These are phyloP conservation scores for Boletus patriciae DNA, from an alignment of 768 basidiomycete genomes.

Conservation along the genomic window DNA sequence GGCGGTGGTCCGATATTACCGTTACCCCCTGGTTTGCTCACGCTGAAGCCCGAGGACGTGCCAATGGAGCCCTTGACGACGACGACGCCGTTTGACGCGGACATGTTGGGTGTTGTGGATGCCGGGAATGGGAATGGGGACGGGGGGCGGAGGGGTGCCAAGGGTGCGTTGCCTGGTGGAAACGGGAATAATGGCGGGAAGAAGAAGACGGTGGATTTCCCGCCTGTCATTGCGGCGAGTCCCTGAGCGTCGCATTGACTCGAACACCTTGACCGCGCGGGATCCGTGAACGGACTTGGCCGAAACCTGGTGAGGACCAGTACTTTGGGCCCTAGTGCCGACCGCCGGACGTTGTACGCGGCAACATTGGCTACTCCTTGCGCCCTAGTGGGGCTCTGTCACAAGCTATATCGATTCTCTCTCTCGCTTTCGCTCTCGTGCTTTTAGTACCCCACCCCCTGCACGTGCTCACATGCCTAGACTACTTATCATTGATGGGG, in stretches of 20 bases:
- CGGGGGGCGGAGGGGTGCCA: conserved; percentile 8
- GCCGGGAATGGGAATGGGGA: conserved; percentile 7
- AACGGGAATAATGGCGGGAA: conserved; percentile 15
- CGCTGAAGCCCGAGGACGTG: conserved; percentile 21
- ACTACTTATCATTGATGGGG: conserved; percentile 1
- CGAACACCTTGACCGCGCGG: background rate
- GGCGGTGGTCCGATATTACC: conserved; percentile 18
- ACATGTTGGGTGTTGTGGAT: background rate
- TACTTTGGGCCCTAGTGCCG: too few relatives aligned
- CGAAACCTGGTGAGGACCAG: too few relatives aligned
- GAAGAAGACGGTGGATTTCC: conserved; percentile 32
- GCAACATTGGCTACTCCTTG: background rate
- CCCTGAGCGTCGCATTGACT: conserved; percentile 20
- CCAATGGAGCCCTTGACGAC: conserved; percentile 18
- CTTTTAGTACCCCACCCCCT: background rate
- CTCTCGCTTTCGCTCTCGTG: background rate
- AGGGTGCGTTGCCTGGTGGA: conserved; percentile 11
- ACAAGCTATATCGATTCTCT: conserved; percentile 4
- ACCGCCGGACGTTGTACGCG: background rate
- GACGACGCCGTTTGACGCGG: conserved; percentile 16
- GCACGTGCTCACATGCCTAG: conserved; percentile 15
- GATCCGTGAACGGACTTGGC: too few relatives aligned
- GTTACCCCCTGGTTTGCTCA: conserved; percentile 19
- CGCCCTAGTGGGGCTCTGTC: background rate
- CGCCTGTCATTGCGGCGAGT: conserved; percentile 38